Evolutionary conservation across 148 eudicot genomes (phyloP), one percentile per base, ranked within the genome.

Genomic region (Oxyria digyna): DNA sequence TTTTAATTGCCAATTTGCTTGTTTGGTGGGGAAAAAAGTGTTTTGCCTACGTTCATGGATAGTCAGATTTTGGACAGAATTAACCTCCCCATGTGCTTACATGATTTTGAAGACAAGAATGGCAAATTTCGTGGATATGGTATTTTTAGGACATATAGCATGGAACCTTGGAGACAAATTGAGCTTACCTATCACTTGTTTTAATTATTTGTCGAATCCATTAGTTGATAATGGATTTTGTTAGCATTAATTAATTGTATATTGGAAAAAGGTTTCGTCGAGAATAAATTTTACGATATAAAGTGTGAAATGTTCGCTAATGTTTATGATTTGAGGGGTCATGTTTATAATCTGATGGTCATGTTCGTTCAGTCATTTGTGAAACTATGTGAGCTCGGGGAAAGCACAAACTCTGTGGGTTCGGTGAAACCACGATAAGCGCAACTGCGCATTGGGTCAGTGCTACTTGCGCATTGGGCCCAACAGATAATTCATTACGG

Each of bases 41-140:
- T 4, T 57, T 14, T 57, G 37, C 15, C n/a, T 57, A 57, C 64
- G 64, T 57, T 57, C 64, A 57, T 57, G 64, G 64, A 11, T 57
- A 57, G 64, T 57, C 64, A 57, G 35, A 57, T 57, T 57, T 57
- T 57, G 64, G 64, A 57, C 64, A 57, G 35, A 57, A 57, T 57
- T 57, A 57, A 57, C 64, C 64, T 57, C 38, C 35, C 64, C 64
- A 57, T 57, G 64, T 57, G 64, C 64, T 29, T 57, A 52, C 59
- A 52, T 52, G 59, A 52, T 52, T 52, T 52, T 21, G 29, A 52
- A 14, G 27, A 21, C 59, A 21, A 21, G 14, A 52, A 21, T 20
- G 59, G 59, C 8, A 21, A 52, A 52, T 21, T 52, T 52, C 14
- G 29, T 27, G 59, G 59, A 9, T 8, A 8, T 52, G 29, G 27